Evolutionary conservation across 192 early-diverging fungal genomes (phyloP).

Genomic region (Oehlia diaphana): DNA sequence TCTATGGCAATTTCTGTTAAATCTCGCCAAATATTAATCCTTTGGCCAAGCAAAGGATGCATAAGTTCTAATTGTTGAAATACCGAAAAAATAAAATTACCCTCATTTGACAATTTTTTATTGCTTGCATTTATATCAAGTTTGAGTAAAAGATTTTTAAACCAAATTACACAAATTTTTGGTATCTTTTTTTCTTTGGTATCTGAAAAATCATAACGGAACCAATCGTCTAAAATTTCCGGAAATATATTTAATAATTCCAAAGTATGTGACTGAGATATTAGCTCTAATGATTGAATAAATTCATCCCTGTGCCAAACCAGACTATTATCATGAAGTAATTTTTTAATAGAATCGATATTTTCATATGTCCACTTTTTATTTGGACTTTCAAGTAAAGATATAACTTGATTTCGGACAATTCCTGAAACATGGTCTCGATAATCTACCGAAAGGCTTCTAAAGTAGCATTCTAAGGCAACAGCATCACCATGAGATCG

Average conservation of each 20-base stretch:
- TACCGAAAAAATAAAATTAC: no score
- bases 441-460: no score
- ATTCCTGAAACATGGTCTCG: no score
- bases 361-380: no score
- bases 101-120: background rate
- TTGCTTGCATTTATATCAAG: background rate
- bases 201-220: background rate
- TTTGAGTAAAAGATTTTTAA: background rate
- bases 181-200: background rate
- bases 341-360: background rate
- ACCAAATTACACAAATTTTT: background rate
- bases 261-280: background rate
- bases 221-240: background rate
- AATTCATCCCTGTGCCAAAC: no score
- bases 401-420: no score
- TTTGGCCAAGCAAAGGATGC: background rate
- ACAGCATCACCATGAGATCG: background rate
- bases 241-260: background rate
- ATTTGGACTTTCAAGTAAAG: no score
- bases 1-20: background rate
- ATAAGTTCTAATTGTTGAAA: background rate
- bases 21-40: background rate
- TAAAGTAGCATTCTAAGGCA: background rate
- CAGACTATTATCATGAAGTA: background rate
- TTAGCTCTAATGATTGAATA: background rate